Base-by-base conservation (phyloP, 1,139 yeast species). In the Pichia terricola region DNA sequence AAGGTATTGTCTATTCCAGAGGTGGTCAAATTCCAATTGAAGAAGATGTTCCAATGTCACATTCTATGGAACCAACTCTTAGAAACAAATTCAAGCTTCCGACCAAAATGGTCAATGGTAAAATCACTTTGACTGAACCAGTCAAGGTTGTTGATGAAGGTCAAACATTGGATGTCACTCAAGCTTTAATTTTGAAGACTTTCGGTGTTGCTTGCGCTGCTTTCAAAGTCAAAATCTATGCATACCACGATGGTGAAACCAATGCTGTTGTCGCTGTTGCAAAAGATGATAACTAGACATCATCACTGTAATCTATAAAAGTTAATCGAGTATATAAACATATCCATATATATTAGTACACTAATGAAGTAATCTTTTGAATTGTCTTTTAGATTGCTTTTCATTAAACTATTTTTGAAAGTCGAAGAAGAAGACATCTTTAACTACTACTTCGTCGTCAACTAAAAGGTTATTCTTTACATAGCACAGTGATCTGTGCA, bases 31-130 rank as follows among this genome's bases (percentile, higher is more conserved):
- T 89, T 46, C 74, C 96, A 32, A 68, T 64, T 28, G 96, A 88
- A 61, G 97, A 91, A 55, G 99, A 91, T 64, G 91, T 91, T 26
- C 96, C 96, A 55, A 79, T 91, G 86, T 82, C 94, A 10, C 98
- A 91, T 62, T 87, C 97, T 5, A 72, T 94, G 66, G 98, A 91
- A 67, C 87, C 88, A 56, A 86, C 95, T 38, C 67, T 91, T 58
- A 81, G 98, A 70, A 84, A 79, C 63, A 83, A 83, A 60, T 79
- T 79, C 55, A 91, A 91, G 61, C 79, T 94, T 57, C 97, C 98
- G 52, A 89, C 97, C 7, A 82, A 78, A 60, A 83, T 91, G 55
- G 85, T 84, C 63, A 73, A 80, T 40, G 99, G 99, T 62, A 89
- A 89, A 64, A 82, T 91, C 51, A 72, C 77, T 44, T 67, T 91